These are phyloP conservation scores for Peronosclerospora sorghi DNA, from an alignment of 352 stramenopile species.

Conservation along the genomic window DNA sequence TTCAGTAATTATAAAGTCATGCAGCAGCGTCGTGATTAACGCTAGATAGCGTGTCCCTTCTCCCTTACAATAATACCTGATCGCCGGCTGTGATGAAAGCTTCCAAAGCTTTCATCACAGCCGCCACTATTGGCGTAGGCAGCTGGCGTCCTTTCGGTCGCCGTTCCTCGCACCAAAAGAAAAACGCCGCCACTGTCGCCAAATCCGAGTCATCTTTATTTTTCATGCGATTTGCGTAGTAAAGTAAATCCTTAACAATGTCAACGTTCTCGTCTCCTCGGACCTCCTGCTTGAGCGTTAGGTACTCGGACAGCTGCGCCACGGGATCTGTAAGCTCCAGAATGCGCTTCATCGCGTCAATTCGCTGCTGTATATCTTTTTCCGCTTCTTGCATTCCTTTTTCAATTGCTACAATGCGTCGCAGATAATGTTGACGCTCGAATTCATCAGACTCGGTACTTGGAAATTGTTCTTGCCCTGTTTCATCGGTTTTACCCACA, in stretches of 20 bases:
- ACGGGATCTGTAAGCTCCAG: constrained; percentile 37
- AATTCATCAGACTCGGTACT: constrained; percentile 11
- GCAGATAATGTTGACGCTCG: constrained; percentile 35
- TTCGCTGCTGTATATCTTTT: constrained; percentile 25
- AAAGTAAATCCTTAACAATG: constrained; percentile 40
- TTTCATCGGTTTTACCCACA: constrained; percentile 1
- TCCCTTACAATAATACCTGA: constrained; percentile 15
- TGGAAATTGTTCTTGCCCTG: constrained; percentile 2
- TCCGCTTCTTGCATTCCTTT: constrained; percentile 26
- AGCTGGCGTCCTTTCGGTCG: constrained; percentile 12
- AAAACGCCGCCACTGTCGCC: constrained; percentile 47
- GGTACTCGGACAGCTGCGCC: constrained; percentile 53
- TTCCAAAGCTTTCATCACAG: constrained; percentile 39
- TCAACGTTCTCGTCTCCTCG: constrained; percentile 17
- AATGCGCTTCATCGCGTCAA: constrained; percentile 48
- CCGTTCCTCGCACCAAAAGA: constrained; percentile 37
- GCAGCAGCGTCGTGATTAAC: background rate
- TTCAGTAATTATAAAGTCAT: constrained; percentile 5
- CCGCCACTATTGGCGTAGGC: constrained; percentile 35
- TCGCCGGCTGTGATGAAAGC: too few relatives aligned
- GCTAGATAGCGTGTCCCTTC: background rate
- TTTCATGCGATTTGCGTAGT: constrained; percentile 35
- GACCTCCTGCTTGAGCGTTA: constrained; percentile 36
- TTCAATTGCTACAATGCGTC: constrained; percentile 27
- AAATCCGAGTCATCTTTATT: constrained; percentile 40